A percentile compares a stretch with the other conserved stretches of the same genome.
Conservation (phyloP, 306 rosid genomes). For the Astragalus membranaceus region DNA sequence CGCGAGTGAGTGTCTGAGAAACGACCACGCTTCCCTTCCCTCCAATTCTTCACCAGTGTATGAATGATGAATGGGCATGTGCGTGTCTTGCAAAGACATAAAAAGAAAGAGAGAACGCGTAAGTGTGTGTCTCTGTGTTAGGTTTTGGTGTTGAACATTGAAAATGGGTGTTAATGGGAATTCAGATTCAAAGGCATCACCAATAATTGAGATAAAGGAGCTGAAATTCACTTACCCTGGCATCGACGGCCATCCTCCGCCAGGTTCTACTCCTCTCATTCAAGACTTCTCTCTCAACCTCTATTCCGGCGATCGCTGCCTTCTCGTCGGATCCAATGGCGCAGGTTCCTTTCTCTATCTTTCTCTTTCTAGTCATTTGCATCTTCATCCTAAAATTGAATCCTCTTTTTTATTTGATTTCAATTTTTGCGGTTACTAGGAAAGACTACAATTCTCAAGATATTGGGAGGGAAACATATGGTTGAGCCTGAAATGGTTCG, state of each 20-base stretch:
- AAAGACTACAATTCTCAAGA: slow-evolving; percentile 78
- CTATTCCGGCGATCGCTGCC: slow-evolving; percentile 69
- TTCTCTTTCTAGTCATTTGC: neutral
- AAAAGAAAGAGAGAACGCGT: neutral
- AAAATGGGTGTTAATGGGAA: slow-evolving; percentile 28
- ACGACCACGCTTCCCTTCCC: slow-evolving; percentile 16
- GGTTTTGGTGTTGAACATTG: neutral
- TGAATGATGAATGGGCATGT: neutral
- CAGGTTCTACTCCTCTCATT: slow-evolving; percentile 80
- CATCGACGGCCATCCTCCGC: slow-evolving; percentile 90
- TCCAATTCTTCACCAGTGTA: neutral
- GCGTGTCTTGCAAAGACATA: neutral
- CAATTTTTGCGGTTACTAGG: slow-evolving; percentile 27
- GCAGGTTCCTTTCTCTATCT: slow-evolving; percentile 39
- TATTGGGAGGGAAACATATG: slow-evolving; percentile 91
- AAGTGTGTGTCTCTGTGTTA: neutral
- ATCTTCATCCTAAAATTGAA: neutral
- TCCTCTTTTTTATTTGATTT: neutral
- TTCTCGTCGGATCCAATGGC: slow-evolving; percentile 95
- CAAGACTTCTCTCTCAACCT: slow-evolving; percentile 63
- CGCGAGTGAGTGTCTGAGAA: slow-evolving; percentile 21
- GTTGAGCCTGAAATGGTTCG: slow-evolving; percentile 89
- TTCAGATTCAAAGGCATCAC: slow-evolving; percentile 23
- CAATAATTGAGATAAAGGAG: slow-evolving; percentile 44
- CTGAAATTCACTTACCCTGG: slow-evolving; percentile 85